Base-by-base conservation (phyloP, 2,329 filamentous ascomycete species). In the Penicillium sp. region DNA sequence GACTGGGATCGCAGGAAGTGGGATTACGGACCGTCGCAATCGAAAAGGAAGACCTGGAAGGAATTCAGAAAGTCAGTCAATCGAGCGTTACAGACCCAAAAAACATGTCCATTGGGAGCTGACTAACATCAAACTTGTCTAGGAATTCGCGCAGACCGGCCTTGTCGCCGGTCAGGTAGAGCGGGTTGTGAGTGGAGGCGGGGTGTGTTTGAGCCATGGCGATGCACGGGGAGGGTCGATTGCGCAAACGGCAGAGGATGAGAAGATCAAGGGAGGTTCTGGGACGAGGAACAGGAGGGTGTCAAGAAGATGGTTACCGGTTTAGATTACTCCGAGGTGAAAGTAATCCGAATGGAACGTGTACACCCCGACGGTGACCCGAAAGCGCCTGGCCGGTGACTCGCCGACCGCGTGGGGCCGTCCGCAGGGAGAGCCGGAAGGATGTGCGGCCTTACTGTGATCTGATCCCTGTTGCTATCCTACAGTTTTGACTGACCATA, bases 41-140 rank as follows among this genome's bases (percentile, higher is more conserved):
- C 95, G 72, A 99, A 92, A 13, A 99, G 83, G 74, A 99, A 98
- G 38, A 91, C 88, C 92, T 96, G 68, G 60, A 61, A 51, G 53
- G 1, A 8, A 28, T 46, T 33, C 42, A 49, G 10, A 37, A 19
- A 45, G 43, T 51, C 46, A 45, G 37, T 38, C 22, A 6, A 13
- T 22, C 11, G 4, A 43, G 5, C 28, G 7, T 1, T 30, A 38
- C 2, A 33, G 4, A 19, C 11, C 19, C 19, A 22, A 22, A 1
- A 22, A 22, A 10, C 13, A 42, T 14, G 10, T 14, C 5, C 1
- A 43, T 16, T 16, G 19, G 30, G 16, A 3, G 19, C 13, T 19
- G 28, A 43, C 53, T 19, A n/a, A 97, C 95, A 82, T 99, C 95
- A 74, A 97, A 99, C 74, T 87, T 87, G 79, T 92, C 89, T 63